Percentiles rank a stretch among this genome's conserved stretches.
phyloP scores from a whole-genome alignment of 129 eudicot species.

The Pittosporum tobira region DNA sequence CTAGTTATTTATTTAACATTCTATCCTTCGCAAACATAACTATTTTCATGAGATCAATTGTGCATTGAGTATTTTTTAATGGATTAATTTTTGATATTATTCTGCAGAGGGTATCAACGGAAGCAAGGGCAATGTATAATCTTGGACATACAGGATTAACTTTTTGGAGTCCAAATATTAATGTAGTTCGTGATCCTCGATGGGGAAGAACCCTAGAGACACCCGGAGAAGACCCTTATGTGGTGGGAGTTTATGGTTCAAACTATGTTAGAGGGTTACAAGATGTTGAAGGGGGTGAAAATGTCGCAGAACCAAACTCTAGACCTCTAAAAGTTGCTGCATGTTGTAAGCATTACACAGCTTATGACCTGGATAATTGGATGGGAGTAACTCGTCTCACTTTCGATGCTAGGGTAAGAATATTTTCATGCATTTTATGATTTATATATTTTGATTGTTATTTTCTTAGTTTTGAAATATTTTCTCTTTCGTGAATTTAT shows the following conservation, averaged over 20 bases:
- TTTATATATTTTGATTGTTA: too few relatives aligned
- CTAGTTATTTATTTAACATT: too few relatives aligned
- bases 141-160: constrained; percentile 19
- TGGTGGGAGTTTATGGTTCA: constrained; percentile 9
- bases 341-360: constrained; percentile 18
- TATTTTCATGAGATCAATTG: too few relatives aligned
- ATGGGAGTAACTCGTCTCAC: constrained; percentile 2
- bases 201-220: constrained; percentile 21
- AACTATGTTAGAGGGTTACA: constrained; percentile 19
- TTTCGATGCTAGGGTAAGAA: constrained; percentile 15
- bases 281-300: constrained; percentile 18
- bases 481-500: too few relatives aligned
- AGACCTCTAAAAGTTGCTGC: constrained; percentile 16
- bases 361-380: constrained; percentile 18
- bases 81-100: too few relatives aligned
- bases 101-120: constrained; percentile 13
- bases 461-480: too few relatives aligned
- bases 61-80: too few relatives aligned
- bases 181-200: constrained; percentile 16
- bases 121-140: constrained; percentile 21
- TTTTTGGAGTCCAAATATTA: constrained; percentile 22
- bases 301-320: background rate
- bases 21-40: too few relatives aligned
- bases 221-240: constrained; percentile 15
- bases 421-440: too few relatives aligned